Percentiles rank a stretch among this genome's conserved stretches.
These are phyloP conservation scores for Aspergillus sclerotialis DNA, from an alignment of 2,329 filamentous ascomycete species.

Conservation along the genomic window DNA sequence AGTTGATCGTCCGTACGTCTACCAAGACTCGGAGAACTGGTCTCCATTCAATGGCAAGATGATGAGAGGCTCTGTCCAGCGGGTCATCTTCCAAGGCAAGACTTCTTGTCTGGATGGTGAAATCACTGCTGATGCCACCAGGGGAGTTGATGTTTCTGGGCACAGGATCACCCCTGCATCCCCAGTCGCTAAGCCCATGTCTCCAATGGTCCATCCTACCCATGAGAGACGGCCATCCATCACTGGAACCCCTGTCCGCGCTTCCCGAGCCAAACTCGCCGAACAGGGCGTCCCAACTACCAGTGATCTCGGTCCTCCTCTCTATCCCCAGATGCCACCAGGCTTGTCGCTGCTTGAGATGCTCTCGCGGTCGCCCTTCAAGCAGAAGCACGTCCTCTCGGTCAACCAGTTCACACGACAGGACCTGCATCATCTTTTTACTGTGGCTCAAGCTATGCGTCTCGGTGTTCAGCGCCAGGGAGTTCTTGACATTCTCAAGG, in stretches of 20 bases:
- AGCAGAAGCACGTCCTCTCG: conserved; percentile 80
- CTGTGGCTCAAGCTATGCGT: conserved; percentile 95
- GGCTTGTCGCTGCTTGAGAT: conserved; percentile 59
- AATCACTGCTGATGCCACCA: conserved; percentile 48
- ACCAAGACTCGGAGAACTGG: conserved; percentile 50
- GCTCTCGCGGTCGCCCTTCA: conserved; percentile 76
- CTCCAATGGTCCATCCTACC: conserved; percentile 32
- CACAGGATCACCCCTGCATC: conserved; percentile 50
- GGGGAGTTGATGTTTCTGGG: conserved; percentile 69
- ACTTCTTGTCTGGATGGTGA: conserved; percentile 70
- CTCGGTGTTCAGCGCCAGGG: conserved; percentile 89
- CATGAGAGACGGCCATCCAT: conserved; percentile 33
- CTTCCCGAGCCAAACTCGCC: conserved; percentile 17
- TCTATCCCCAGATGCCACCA: conserved; percentile 46
- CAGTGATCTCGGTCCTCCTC: conserved; percentile 32
- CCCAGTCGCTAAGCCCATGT: conserved; percentile 49
- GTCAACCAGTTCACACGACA: conserved; percentile 83
- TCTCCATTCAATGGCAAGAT: conserved; percentile 65
- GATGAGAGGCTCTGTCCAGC: conserved; percentile 64
- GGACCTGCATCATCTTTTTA: conserved; percentile 90
- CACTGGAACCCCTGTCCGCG: conserved; percentile 33
- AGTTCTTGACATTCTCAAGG: conserved; percentile 77
- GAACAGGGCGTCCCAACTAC: conserved; percentile 13
- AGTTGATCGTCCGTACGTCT: conserved; percentile 62
- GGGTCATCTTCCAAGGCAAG: conserved; percentile 67